Evolutionary conservation across 2,329 filamentous ascomycete species (phyloP).

Genomic region (Volutella citrinella): DNA sequence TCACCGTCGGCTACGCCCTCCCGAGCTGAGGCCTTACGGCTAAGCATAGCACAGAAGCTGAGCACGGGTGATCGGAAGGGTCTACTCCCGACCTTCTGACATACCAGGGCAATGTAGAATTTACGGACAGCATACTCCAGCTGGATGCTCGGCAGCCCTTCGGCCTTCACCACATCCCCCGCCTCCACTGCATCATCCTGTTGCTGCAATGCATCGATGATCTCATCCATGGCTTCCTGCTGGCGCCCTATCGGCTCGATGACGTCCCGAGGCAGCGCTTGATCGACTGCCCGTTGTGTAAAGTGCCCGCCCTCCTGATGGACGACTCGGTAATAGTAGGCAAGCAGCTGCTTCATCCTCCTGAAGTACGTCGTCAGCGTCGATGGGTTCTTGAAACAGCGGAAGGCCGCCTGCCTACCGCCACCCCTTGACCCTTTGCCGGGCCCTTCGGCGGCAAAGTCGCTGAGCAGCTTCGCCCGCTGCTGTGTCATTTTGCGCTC

Average conservation of each 20-base stretch:
- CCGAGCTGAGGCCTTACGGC: background rate
- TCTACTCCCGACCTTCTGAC: conserved; percentile 1
- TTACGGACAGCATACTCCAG: conserved; percentile 5
- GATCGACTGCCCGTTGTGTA: background rate
- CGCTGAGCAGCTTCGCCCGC: conserved; percentile 4
- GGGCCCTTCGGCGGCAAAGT: conserved; percentile 1
- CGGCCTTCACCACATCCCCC: too few species aligned
- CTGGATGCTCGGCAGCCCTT: too few species aligned
- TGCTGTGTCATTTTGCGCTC: conserved; percentile 7
- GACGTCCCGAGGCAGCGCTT: conserved; percentile 6
- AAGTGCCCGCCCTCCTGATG: conserved; percentile 8
- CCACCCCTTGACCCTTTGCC: background rate
- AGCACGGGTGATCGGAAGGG: conserved; percentile 1
- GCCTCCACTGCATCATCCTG: background rate
- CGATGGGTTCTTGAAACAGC: conserved; percentile 7
- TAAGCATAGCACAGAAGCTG: conserved; percentile 6
- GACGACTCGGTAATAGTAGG: conserved; percentile 7
- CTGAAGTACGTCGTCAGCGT: conserved; percentile 6
- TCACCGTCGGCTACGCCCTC: background rate
- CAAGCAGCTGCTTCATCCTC: conserved; percentile 7
- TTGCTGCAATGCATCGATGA: background rate
- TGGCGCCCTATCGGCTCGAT: conserved; percentile 6
- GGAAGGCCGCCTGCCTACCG: conserved; percentile 4
- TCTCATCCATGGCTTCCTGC: conserved; percentile 7
- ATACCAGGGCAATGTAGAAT: conserved; percentile 4